phyloP scores from a whole-genome alignment of 1,284 basidiomycete genomes.

The Phylloporus sp. region DNA sequence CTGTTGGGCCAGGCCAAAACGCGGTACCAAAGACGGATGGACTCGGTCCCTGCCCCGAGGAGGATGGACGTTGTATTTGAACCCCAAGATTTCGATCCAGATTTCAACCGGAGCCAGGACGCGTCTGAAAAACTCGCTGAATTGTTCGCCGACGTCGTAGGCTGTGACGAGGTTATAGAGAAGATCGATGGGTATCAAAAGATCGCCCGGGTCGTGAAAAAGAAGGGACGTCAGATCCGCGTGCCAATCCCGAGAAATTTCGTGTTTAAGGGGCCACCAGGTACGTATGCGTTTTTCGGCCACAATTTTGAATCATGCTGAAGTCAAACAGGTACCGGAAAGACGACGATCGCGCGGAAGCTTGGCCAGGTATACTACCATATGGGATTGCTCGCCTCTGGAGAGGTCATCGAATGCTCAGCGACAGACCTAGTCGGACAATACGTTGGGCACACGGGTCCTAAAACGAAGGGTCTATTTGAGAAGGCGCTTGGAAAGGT shows the following conservation, averaged over 20 bases:
- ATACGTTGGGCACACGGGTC: constrained; percentile 71
- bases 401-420: constrained; percentile 60
- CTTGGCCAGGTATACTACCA: constrained; percentile 43
- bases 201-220: constrained; percentile 48
- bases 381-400: constrained; percentile 31
- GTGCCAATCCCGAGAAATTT: constrained; percentile 63
- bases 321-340: constrained; percentile 39
- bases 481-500: constrained; percentile 66
- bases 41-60: constrained; percentile 34
- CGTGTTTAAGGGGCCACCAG: constrained; percentile 73
- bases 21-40: constrained; percentile 49
- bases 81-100: constrained; percentile 63
- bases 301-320: neutral
- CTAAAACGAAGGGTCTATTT: constrained; percentile 59
- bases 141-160: constrained; percentile 64
- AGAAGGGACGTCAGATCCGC: constrained; percentile 44
- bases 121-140: constrained; percentile 53
- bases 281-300: constrained; percentile 41
- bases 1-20: constrained; percentile 55
- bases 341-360: constrained; percentile 49
- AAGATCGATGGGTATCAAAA: constrained; percentile 54
- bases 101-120: constrained; percentile 51
- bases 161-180: constrained; percentile 54
- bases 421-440: constrained; percentile 68
- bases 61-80: constrained; percentile 51